Evolutionary conservation across 2,329 filamentous ascomycete genomes (phyloP).

Genomic region (Xenoacremonium recifei): DNA sequence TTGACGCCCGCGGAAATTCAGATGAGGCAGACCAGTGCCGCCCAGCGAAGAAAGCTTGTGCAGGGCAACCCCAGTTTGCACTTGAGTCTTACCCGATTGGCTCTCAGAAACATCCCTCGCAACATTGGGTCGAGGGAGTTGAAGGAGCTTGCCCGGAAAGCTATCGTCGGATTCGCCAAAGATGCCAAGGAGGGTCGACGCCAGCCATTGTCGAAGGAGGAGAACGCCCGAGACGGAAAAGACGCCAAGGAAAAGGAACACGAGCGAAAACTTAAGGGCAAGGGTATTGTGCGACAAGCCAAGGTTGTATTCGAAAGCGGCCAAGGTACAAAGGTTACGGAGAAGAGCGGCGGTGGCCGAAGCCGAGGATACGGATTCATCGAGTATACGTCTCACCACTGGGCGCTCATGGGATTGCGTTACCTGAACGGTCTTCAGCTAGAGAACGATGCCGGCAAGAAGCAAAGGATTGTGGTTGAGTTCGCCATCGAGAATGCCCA

Average conservation of each 20-base stretch:
- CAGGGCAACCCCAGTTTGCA: conserved; percentile 88
- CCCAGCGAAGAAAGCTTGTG: conserved; percentile 86
- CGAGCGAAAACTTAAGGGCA: conserved; percentile 75
- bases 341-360: conserved; percentile 75
- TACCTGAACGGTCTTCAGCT: conserved; percentile 82
- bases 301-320: conserved; percentile 92
- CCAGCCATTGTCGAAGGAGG: conserved; percentile 82
- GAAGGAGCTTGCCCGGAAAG: conserved; percentile 86
- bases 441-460: conserved; percentile 66
- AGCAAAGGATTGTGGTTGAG: conserved; percentile 88
- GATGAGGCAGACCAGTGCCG: conserved; percentile 82
- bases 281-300: conserved; percentile 84
- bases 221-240: conserved; percentile 74
- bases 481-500: conserved; percentile 98
- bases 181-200: conserved; percentile 81
- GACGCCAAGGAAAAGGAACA: conserved; percentile 80
- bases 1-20: conserved; percentile 78
- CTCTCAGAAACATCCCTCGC: conserved; percentile 86
- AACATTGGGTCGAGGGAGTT: conserved; percentile 81
- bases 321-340: conserved; percentile 74
- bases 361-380: conserved; percentile 96
- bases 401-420: conserved; percentile 89
- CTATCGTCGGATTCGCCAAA: conserved; percentile 89
- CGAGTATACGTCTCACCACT: conserved; percentile 91
- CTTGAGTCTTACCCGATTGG: conserved; percentile 84